phyloP scores from a whole-genome alignment of 139 green algal species.

The Asterochloris sp. region DNA sequence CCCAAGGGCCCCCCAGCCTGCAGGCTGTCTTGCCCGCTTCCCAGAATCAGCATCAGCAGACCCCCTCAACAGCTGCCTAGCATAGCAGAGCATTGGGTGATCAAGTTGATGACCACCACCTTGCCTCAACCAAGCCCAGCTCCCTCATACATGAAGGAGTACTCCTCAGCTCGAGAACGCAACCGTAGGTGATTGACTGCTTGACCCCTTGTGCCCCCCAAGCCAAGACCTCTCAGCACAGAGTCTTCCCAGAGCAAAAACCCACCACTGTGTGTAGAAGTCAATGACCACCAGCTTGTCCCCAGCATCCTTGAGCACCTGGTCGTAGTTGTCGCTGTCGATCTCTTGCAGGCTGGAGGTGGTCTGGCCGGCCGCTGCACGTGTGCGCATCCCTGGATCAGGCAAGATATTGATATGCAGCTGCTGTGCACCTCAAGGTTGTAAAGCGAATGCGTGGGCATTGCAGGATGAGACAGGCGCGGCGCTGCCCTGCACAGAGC shows the following conservation, averaged over 20 bases:
- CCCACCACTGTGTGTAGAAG: slow-evolving; percentile 66
- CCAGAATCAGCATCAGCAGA: too few species aligned
- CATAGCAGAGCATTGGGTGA: too few species aligned
- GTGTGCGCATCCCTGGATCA: slow-evolving; percentile 12
- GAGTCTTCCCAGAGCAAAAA: neutral
- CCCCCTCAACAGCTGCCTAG: too few species aligned
- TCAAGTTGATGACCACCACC: too few species aligned
- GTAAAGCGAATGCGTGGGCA: neutral
- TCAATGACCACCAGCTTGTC: slow-evolving; percentile 61
- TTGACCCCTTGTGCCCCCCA: too few species aligned
- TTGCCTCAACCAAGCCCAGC: too few species aligned
- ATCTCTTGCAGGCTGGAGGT: slow-evolving; percentile 19
- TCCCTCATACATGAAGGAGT: too few species aligned
- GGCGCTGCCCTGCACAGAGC: neutral
- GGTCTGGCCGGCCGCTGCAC: slow-evolving; percentile 9
- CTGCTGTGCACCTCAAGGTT: neutral
- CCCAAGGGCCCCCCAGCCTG: too few species aligned
- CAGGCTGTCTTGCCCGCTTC: too few species aligned
- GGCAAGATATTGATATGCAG: neutral
- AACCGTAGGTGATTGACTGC: too few species aligned
- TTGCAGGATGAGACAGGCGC: neutral
- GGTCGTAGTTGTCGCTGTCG: slow-evolving; percentile 24
- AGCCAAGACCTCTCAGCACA: too few species aligned
- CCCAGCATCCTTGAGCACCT: slow-evolving; percentile 24
- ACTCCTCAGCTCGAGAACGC: too few species aligned